Evolutionary conservation across 2,329 filamentous ascomycete genomes (phyloP), one percentile per base, ranked within the genome.

Genomic region (Cadophora sp.): DNA sequence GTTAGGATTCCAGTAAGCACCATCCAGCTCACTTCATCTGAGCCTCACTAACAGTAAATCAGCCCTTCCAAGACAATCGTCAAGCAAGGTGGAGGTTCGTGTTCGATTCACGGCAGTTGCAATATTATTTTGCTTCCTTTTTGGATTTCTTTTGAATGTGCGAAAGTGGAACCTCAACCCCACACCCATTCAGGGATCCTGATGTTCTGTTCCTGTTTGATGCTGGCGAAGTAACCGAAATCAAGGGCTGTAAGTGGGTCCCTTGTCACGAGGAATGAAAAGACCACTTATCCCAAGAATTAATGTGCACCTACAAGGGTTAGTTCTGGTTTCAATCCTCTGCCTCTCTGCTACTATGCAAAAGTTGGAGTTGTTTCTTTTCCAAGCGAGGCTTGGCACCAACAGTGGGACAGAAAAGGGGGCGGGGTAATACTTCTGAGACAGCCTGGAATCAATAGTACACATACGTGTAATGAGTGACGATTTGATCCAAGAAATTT

Each of bases 51-150:
- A 48, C 3, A 22, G 20, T 9, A 4, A n/a, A 20, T 20, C 20
- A 39, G 36, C 53, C 53, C 53, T 58, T 58, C 53, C 53, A 58
- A 51, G 53, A 58, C 53, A 58, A 6, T 24, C 5, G 33, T 58
- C 53, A 27, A 58, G 33, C 20, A 41, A 58, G 53, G 36, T 58
- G 30, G 48, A 48, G 45, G 45, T 48, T 48, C 45, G 45, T 48
- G 45, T 48, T 55, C 50, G 50, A 55, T 55, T 55, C 50, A 55
- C 50, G 27, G 50, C 50, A 30, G 50, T 56, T 56, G 51, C 51
- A 39, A 13, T 4, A 58, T 5, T 18, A 18, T 41, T 41, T 58
- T 58, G 36, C 20, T 1, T 5, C 11, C 18, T 58, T 58, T 43
- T 58, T 7, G 1, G 16, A 6, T 24, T 41, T 4, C 0, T 20